Conservation (phyloP, 768 basidiomycete genomes). For the Pseudohyphozyma bogoriensis region DNA sequence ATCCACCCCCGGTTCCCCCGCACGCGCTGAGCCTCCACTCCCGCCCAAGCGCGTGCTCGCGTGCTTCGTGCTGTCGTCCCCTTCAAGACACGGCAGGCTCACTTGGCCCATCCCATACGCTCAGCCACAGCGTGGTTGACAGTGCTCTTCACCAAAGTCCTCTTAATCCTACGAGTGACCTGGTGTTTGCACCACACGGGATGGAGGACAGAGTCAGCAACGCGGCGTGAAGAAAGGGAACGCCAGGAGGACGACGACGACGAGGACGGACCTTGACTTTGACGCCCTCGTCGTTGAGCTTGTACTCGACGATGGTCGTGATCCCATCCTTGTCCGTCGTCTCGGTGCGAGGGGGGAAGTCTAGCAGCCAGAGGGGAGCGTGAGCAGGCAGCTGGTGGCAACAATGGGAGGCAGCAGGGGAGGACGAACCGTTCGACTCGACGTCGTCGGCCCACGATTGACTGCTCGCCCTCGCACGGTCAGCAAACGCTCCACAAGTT, state of each 20-base stretch:
- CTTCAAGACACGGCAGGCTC: not conserved
- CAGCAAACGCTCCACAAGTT: no score
- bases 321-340: constrained; percentile 78
- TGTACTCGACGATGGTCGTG: constrained; percentile 70
- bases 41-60: not conserved
- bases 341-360: constrained; percentile 45
- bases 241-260: not conserved
- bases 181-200: no score
- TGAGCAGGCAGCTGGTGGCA: no score
- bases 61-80: not conserved
- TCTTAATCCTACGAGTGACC: constrained; percentile 78
- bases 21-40: no score
- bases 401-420: constrained; percentile 32
- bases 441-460: constrained; percentile 77
- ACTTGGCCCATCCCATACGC: constrained; percentile 72
- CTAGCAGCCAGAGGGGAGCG: no score
- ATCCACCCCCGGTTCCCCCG: no score
- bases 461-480: no score
- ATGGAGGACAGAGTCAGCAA: no score
- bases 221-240: no score
- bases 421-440: constrained; percentile 56
- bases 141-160: constrained; percentile 75
- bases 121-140: constrained; percentile 94
- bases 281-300: constrained; percentile 81
- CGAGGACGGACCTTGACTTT: constrained; percentile 66